Evolutionary conservation across 164 flowering plant species (phyloP), one percentile per base, ranked within the genome.

Genomic region (Umbellularia californica): DNA sequence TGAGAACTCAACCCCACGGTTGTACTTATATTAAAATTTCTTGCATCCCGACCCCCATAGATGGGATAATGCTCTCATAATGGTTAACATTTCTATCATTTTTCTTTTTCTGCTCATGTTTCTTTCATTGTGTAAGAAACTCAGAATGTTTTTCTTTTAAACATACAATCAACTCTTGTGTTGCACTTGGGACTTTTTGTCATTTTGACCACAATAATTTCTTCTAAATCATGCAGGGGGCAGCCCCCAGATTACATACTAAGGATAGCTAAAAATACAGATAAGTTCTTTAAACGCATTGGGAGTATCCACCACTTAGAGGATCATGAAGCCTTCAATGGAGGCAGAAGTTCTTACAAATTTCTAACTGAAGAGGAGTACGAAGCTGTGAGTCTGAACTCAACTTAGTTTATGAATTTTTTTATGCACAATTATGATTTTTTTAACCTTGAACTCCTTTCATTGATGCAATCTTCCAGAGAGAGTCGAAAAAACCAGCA

Each of bases 181-280:
- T 20, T 55, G n/a, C 60, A 55, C n/a, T 55, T 9, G 47, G 47
- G 10, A 41, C 47, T 3, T 20, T 19, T 17, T 28, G 23, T 71
- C 65, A 58, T 30, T 71, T 69, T 52, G 22, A 19, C 19, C 20
- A 30, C 20, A 22, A 6, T 69, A 41, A 4, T 70, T 50, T 58
- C 35, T 35, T 14, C 55, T 51, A 67, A 33, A 78, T 73, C 73
- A 75, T 84, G 80, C 69, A 96, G 99, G 70, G 91, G 82, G 60
- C 98, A 92, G 75, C 99, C 99, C 68, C 99, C 99, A 69, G 98
- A 96, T 85, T 86, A 92, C 83, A 76, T 96, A 65, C 82, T 96
- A 24, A 86, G 87, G 81, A 90, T 89, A 71, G 93, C 97, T 64
- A 96, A 91, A 80, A 90, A 89, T 76, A 90, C 97, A 7, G 82